These are phyloP conservation scores for Blastobotrys terrestris DNA, from an alignment of 805 yeast genomes.

Conservation along the genomic window DNA sequence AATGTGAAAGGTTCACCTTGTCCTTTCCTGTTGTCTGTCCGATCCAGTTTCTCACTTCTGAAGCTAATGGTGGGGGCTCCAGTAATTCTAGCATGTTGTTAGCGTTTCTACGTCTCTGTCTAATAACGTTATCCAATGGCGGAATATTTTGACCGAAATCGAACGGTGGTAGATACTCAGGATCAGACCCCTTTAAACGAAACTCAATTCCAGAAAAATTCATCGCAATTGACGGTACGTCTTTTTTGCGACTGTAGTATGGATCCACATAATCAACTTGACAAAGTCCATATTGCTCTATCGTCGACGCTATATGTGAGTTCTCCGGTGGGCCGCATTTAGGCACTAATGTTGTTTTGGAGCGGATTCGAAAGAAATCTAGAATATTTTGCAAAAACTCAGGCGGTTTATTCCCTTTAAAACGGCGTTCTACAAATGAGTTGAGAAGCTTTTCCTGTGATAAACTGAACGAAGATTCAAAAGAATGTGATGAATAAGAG, in stretches of 20 bases:
- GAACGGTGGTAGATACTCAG: slow-evolving; percentile 31
- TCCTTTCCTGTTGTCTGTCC: neutral
- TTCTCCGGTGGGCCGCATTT: slow-evolving; percentile 19
- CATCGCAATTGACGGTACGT: slow-evolving; percentile 49
- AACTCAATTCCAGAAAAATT: slow-evolving; percentile 64
- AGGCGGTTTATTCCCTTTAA: neutral
- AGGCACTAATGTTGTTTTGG: slow-evolving; percentile 5
- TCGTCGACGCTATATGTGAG: slow-evolving; percentile 38
- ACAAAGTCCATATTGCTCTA: slow-evolving; percentile 46
- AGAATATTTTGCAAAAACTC: neutral
- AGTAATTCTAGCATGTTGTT: neutral
- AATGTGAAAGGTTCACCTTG: neutral
- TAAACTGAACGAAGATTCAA: neutral
- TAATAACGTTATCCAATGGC: slow-evolving; percentile 31
- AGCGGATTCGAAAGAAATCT: neutral
- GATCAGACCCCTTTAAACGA: slow-evolving; percentile 31
- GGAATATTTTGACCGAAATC: slow-evolving; percentile 48
- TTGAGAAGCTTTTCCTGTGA: neutral
- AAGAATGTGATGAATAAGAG: neutral
- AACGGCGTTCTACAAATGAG: neutral
- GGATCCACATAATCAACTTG: slow-evolving; percentile 53
- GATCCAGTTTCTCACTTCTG: slow-evolving; percentile 7
- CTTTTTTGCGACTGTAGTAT: slow-evolving; percentile 47
- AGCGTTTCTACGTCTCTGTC: slow-evolving; percentile 29
- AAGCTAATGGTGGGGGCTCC: slow-evolving; percentile 10